Evolutionary conservation across 495 filamentous ascomycete genomes (phyloP).

Genomic region (Baudoinia panamericana): DNA sequence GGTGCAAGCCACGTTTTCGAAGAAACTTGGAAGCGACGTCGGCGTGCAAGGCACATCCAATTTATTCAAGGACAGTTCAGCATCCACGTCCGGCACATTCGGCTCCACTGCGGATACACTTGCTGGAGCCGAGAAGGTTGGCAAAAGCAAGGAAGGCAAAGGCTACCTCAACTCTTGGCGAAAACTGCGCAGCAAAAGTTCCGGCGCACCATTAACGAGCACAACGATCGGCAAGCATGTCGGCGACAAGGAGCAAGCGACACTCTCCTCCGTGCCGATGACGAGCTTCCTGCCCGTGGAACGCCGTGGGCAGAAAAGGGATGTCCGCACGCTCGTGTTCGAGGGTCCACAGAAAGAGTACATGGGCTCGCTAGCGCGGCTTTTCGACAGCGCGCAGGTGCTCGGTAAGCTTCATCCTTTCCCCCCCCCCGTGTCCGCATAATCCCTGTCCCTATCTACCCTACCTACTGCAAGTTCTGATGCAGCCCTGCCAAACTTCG

Average conservation of each 20-base stretch:
- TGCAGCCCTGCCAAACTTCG: neutral
- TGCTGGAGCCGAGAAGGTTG: constrained; percentile 38
- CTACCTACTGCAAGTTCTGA: neutral
- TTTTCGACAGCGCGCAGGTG: constrained; percentile 90
- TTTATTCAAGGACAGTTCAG: constrained; percentile 51
- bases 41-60: constrained; percentile 56
- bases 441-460: neutral
- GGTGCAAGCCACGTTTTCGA: constrained; percentile 58
- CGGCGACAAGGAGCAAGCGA: constrained; percentile 42
- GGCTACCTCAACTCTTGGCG: constrained; percentile 56
- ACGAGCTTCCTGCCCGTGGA: constrained; percentile 35
- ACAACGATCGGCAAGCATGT: constrained; percentile 31
- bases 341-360: constrained; percentile 77
- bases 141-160: constrained; percentile 37
- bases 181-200: constrained; percentile 79
- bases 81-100: neutral
- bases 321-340: constrained; percentile 43
- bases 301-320: constrained; percentile 12
- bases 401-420: constrained; percentile 48
- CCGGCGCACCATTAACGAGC: constrained; percentile 36
- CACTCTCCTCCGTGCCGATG: constrained; percentile 71
- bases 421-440: constrained; percentile 2
- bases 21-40: constrained; percentile 83
- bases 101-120: neutral
- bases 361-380: constrained; percentile 75